Conservation (phyloP, 805 yeast species). For the Wickerhamiella shivajii region DNA sequence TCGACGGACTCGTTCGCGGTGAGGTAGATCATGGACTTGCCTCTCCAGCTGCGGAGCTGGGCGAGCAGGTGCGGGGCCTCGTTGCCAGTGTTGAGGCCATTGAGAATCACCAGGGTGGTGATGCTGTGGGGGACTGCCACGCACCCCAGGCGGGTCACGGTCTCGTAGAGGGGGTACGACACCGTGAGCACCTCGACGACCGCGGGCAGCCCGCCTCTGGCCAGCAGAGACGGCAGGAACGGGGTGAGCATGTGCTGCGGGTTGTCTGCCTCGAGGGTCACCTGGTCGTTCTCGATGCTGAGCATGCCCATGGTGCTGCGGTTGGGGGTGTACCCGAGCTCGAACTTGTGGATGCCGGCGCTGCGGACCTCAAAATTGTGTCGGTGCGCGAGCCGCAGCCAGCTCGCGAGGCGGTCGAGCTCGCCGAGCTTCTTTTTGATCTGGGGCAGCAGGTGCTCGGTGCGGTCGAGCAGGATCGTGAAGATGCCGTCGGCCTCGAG, state of each 20-base stretch:
- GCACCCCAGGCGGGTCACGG: slow-evolving; percentile 5
- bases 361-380: slow-evolving; percentile 12
- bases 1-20: slow-evolving; percentile 14
- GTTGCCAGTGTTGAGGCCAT: slow-evolving; percentile 6
- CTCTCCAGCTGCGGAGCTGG: slow-evolving; percentile 13
- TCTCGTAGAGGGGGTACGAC: slow-evolving; percentile 14
- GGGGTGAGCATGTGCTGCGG: slow-evolving; percentile 18
- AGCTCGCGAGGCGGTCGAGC: slow-evolving; percentile 15
- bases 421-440: background rate
- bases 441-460: background rate
- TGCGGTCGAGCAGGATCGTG: background rate
- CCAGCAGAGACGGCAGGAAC: slow-evolving; percentile 18
- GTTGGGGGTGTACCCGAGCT: slow-evolving; percentile 14
- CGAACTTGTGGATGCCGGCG: slow-evolving; percentile 14
- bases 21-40: slow-evolving; percentile 11
- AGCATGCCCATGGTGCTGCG: slow-evolving; percentile 8
- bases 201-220: slow-evolving; percentile 11
- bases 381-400: slow-evolving; percentile 14
- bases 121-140: slow-evolving; percentile 20
- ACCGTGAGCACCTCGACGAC: slow-evolving; percentile 13
- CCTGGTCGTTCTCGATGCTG: slow-evolving; percentile 11
- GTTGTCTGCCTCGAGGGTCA: slow-evolving; percentile 12
- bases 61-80: slow-evolving; percentile 14
- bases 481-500: background rate
- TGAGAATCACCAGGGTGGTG: slow-evolving; percentile 9